These are phyloP conservation scores for Exobasidium cylindrosporum DNA, from an alignment of 1,284 basidiomycete genomes.

Conservation along the genomic window DNA sequence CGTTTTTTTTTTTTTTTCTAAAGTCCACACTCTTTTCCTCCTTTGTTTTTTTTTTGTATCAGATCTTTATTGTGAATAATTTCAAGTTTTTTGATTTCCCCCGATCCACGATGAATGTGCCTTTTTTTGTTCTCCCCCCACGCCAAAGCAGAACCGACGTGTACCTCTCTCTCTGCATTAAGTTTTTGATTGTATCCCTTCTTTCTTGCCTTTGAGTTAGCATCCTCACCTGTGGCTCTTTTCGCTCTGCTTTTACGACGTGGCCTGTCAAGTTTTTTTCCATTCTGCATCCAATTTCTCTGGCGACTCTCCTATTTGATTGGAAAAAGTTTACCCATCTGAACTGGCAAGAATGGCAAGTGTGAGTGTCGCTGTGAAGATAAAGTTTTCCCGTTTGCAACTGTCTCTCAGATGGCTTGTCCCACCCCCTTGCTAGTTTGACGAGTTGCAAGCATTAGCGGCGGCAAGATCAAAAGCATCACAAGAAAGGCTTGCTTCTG, in stretches of 20 bases:
- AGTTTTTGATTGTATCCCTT: too few relatives aligned
- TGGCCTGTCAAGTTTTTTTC: background rate
- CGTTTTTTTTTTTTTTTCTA: background rate
- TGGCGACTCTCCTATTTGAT: too few relatives aligned
- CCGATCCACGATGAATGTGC: too few relatives aligned
- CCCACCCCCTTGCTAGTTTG: conserved; percentile 3
- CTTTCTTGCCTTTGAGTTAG: background rate
- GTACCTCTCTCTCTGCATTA: too few relatives aligned
- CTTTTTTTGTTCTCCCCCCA: too few relatives aligned
- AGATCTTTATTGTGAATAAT: too few relatives aligned
- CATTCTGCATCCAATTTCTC: background rate
- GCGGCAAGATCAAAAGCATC: conserved; percentile 2
- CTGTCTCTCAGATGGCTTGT: background rate
- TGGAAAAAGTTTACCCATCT: background rate
- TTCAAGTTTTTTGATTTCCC: too few relatives aligned
- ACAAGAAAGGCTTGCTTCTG: background rate
- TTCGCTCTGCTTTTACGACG: background rate
- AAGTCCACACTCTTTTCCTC: background rate
- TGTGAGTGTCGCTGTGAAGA: background rate
- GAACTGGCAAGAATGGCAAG: background rate
- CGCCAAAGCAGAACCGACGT: too few relatives aligned
- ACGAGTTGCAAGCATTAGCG: conserved; percentile 1
- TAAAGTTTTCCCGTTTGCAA: background rate
- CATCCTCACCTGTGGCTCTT: background rate
- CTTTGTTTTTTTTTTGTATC: background rate